These are phyloP conservation scores for Malassezia brasiliensis DNA, from an alignment of 1,284 basidiomycete species.

Conservation along the genomic window DNA sequence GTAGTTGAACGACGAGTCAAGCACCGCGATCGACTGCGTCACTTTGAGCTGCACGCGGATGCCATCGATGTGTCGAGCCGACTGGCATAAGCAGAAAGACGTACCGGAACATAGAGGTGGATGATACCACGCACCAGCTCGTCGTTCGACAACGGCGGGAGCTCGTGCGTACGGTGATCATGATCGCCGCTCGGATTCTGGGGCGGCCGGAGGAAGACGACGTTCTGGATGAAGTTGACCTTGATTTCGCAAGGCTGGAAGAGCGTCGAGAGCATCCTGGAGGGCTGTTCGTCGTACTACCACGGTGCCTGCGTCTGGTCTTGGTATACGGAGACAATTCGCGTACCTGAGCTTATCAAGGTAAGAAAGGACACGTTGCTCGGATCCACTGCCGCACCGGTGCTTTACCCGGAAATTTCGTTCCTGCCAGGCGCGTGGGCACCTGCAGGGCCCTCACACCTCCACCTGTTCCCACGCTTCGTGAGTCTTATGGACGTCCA, in stretches of 20 bases:
- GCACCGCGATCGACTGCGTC: slow-evolving; percentile 41
- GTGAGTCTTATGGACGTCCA: neutral
- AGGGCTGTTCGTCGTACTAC: too few relatives aligned
- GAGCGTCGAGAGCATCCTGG: slow-evolving; percentile 34
- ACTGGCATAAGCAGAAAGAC: neutral
- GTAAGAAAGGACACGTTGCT: too few relatives aligned
- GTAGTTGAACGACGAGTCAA: slow-evolving; percentile 30
- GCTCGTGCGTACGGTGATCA: slow-evolving; percentile 20
- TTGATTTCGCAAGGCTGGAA: slow-evolving; percentile 42
- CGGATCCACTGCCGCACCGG: too few relatives aligned
- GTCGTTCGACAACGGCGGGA: slow-evolving; percentile 41
- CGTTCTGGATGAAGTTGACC: slow-evolving; percentile 43
- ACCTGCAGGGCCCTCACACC: too few relatives aligned
- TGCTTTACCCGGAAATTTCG: too few relatives aligned
- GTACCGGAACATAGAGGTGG: slow-evolving; percentile 38
- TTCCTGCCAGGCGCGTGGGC: too few relatives aligned
- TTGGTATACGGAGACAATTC: too few relatives aligned
- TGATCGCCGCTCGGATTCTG: slow-evolving; percentile 25
- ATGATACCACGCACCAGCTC: slow-evolving; percentile 44
- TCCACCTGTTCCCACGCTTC: too few relatives aligned
- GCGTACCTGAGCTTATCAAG: too few relatives aligned
- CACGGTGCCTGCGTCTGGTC: too few relatives aligned
- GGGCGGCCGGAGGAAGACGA: slow-evolving; percentile 42
- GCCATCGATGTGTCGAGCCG: slow-evolving; percentile 37
- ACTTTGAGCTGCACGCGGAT: slow-evolving; percentile 40